These are phyloP conservation scores for Myrmaecium sp. DNA, from an alignment of 2,329 filamentous ascomycete genomes.

Conservation along the genomic window DNA sequence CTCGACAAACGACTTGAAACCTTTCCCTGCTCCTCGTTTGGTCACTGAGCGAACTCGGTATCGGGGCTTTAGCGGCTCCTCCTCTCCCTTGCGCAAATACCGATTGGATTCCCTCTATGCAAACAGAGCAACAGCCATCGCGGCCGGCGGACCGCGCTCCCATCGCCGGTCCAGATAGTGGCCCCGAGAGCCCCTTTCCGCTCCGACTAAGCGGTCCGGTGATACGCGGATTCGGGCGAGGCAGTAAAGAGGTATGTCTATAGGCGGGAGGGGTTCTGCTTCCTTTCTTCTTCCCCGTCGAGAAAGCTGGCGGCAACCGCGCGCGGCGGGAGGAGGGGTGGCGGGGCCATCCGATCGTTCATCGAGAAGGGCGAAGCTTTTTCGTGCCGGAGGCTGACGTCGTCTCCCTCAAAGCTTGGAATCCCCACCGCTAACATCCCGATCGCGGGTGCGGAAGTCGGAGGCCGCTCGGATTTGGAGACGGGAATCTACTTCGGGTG, in stretches of 20 bases:
- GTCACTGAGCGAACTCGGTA: too few species aligned
- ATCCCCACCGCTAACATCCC: constrained; percentile 90
- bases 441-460: constrained; percentile 51
- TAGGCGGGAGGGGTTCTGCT: not conserved
- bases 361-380: not conserved
- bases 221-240: constrained; percentile 83
- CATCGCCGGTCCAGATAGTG: constrained; percentile 55
- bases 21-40: too few species aligned
- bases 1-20: too few species aligned
- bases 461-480: constrained; percentile 41
- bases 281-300: constrained; percentile 1
- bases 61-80: too few species aligned
- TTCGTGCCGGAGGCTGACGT: constrained; percentile 1
- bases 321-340: not conserved
- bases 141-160: too few species aligned
- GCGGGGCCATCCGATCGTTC: too few species aligned
- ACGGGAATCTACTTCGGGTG: constrained; percentile 92
- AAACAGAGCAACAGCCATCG: too few species aligned
- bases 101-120: too few species aligned
- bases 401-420: constrained; percentile 46
- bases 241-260: constrained; percentile 63
- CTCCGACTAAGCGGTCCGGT: constrained; percentile 72
- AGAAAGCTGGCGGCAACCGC: not conserved
- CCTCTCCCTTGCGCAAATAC: too few species aligned
- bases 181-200: constrained; percentile 66